Conservation (phyloP, 164 flowering plant genomes). For the Buxus sempervirens region DNA sequence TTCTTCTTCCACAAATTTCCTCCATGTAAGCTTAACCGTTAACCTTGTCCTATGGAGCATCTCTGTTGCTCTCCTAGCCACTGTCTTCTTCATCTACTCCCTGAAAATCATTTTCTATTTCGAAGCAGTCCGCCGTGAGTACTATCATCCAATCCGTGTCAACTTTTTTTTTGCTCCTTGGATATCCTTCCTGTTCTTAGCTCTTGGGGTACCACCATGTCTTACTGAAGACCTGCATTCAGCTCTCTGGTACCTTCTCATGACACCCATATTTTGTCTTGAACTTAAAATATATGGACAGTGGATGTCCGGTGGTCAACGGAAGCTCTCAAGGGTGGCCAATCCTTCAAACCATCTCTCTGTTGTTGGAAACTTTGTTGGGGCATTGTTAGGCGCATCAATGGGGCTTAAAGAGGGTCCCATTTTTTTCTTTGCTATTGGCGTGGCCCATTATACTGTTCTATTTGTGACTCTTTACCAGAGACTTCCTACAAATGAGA, state of each 20-base stretch:
- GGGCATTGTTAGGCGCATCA: conserved; percentile 70
- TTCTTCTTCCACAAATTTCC: conserved; percentile 58
- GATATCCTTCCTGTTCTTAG: conserved; percentile 61
- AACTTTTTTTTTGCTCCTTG: conserved; percentile 95
- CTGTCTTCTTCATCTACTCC: conserved; percentile 40
- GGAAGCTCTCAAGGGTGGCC: conserved; percentile 81
- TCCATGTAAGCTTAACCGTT: conserved; percentile 44
- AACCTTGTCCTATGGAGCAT: conserved; percentile 71
- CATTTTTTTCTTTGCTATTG: conserved; percentile 78
- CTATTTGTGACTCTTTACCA: conserved; percentile 90
- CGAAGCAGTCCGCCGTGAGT: conserved; percentile 87
- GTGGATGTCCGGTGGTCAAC: conserved; percentile 89
- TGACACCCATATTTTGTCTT: conserved; percentile 63
- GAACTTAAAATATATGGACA: conserved; percentile 93
- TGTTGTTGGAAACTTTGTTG: conserved; percentile 87
- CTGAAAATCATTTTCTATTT: conserved; percentile 66
- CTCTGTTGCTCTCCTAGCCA: conserved; percentile 41
- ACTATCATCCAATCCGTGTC: conserved; percentile 76
- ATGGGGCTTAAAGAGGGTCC: conserved; percentile 92
- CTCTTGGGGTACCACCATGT: conserved; percentile 57
- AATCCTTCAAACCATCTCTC: conserved; percentile 86
- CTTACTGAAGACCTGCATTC: conserved; percentile 30
- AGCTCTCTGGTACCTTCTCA: conserved; percentile 71
- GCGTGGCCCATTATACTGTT: conserved; percentile 80
- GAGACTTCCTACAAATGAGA: conserved; percentile 72